A percentile compares a stretch with the other conserved stretches of the same genome.
phyloP scores from a whole-genome alignment of 768 basidiomycete species.

The Gymnopilus dilepis region DNA sequence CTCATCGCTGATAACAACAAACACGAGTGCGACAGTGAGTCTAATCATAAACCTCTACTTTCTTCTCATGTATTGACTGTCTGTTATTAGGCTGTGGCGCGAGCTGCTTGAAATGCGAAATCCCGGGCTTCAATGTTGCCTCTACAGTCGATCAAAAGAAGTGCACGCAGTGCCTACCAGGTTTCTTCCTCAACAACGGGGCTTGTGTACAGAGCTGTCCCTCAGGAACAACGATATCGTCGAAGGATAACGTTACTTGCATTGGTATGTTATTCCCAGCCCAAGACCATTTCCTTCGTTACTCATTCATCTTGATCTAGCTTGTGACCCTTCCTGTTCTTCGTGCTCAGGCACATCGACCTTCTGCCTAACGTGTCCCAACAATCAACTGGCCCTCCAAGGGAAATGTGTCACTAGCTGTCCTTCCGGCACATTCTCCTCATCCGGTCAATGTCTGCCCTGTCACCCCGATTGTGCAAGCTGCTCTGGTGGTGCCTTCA shows the following conservation, averaged over 20 bases:
- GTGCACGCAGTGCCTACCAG: constrained; percentile 80
- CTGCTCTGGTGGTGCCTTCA: constrained; percentile 75
- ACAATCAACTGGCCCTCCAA: constrained; percentile 66
- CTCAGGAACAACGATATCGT: constrained; percentile 71
- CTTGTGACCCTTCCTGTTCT: constrained; percentile 74
- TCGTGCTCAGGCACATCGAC: constrained; percentile 71
- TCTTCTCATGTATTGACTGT: constrained; percentile 10
- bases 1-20: constrained; percentile 82
- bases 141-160: constrained; percentile 70
- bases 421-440: constrained; percentile 70
- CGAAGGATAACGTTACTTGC: constrained; percentile 76
- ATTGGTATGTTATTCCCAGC: constrained; percentile 42
- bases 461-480: constrained; percentile 86
- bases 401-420: constrained; percentile 79
- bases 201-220: constrained; percentile 76
- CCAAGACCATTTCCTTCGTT: neutral
- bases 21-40: constrained; percentile 77
- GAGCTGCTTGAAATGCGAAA: constrained; percentile 77
- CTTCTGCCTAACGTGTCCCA: constrained; percentile 76
- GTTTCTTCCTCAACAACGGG: constrained; percentile 74
- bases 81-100: constrained; percentile 66
- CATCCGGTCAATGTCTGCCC: constrained; percentile 65
- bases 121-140: constrained; percentile 67
- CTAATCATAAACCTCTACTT: neutral
- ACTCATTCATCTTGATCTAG: constrained; percentile 32